Evolutionary conservation across 75 land plant species (phyloP), one percentile per base, ranked within the genome.

Genomic region (Picea sitchensis): DNA sequence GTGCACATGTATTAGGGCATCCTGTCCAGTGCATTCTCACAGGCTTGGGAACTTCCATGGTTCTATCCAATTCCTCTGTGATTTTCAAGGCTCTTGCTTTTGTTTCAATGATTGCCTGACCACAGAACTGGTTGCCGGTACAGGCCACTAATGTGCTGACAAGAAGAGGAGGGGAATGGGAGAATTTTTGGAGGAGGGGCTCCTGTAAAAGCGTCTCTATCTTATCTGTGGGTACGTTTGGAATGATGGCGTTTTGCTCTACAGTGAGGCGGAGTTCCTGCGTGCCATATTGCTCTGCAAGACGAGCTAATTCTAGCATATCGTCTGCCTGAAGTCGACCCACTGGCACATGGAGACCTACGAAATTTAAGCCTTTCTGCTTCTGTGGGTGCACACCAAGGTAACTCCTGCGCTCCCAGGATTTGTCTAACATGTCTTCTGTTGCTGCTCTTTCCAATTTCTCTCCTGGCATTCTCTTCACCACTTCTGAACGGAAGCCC

Each of bases 21-120:
- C 98, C 98, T 1, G 98, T 96, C 94, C 93, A 96, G 81, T 96
- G 98, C 95, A 96, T 89, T 77, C 98, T 85, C 64, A 96, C 87
- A 23, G 95, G 87, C 75, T 76, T 72, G 15, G 88, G 72, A 47
- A 91, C 87, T 15, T 87, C 73, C 84, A 96, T 94, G 2, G 82
- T 85, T 61, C 84, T 80, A 64, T 89, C 85, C 60, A 94, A 88
- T 84, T 92, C 95, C 83, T 91, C 86, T 3, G 95, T 92, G 72
- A 96, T 85, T 87, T 86, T 79, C 85, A 90, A 34, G 1, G 95
- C 95, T 65, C 98, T 76, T 1, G 91, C 95, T 81, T 96, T 96
- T 13, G 99, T 96, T 86, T 96, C 99, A 8, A 93, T 95, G 61
- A 96, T 96, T 44, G 98, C 98, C 73, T 89, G 92, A 18, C 99